A percentile compares a stretch with the other conserved stretches of the same genome.
phyloP scores from a whole-genome alignment of 345 rosid species.

The Populus ilicifolia region DNA sequence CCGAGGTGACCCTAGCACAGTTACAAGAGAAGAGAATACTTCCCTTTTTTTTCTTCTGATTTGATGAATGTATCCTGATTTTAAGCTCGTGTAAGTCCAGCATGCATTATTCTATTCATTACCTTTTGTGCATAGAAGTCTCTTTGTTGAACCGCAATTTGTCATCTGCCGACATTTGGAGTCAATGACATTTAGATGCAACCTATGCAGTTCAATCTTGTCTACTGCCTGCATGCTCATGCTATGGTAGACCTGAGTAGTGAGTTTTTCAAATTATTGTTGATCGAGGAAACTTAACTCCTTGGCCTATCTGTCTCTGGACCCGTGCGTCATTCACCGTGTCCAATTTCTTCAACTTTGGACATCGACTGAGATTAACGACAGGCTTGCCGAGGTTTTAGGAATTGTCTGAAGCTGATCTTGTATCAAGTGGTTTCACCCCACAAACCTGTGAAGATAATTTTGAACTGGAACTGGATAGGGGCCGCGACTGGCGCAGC shows the following conservation, averaged over 20 bases:
- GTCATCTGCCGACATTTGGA: background rate
- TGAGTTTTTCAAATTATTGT: background rate
- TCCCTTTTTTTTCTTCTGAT: slow-evolving; percentile 10
- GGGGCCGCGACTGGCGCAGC: slow-evolving; percentile 17
- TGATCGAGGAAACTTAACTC: background rate
- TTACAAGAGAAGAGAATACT: slow-evolving; percentile 30
- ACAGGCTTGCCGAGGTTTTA: too few relatives aligned
- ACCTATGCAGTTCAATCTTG: background rate
- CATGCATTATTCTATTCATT: slow-evolving; percentile 49
- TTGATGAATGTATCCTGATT: slow-evolving; percentile 27
- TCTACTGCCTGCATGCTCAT: background rate
- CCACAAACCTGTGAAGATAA: too few relatives aligned
- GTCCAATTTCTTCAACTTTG: too few relatives aligned
- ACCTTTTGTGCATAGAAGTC: slow-evolving; percentile 50
- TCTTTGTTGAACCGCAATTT: slow-evolving; percentile 34
- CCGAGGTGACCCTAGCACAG: slow-evolving; percentile 58
- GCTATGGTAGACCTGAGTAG: background rate
- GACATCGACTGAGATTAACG: too few relatives aligned
- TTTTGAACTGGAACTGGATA: background rate
- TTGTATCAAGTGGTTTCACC: too few relatives aligned
- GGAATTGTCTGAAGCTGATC: too few relatives aligned
- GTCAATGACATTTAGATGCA: background rate
- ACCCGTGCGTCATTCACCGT: background rate
- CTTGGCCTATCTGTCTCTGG: background rate
- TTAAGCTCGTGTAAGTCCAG: slow-evolving; percentile 30